Percentiles rank a stretch among this genome's conserved stretches.
phyloP scores from a whole-genome alignment of 2,329 filamentous ascomycete genomes.

The Aspergillus sp. region DNA sequence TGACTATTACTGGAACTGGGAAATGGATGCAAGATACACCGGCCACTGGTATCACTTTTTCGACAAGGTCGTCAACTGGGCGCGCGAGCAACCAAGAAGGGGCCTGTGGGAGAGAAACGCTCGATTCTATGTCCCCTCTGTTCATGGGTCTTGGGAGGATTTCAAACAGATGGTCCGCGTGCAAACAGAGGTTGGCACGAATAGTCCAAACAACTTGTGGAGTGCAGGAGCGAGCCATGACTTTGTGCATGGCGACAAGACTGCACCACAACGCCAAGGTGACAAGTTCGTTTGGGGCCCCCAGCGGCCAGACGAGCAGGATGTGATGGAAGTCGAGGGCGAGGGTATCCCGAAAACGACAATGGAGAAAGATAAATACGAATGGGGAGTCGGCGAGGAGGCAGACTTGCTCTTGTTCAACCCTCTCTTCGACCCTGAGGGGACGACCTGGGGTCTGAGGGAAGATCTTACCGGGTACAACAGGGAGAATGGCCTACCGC shows the following conservation, averaged over 20 bases:
- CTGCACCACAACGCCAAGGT: conserved; percentile 35
- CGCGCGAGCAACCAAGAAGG: conserved; percentile 71
- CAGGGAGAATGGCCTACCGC: conserved; percentile 58
- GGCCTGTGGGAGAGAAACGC: conserved; percentile 78
- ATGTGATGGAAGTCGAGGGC: conserved; percentile 71
- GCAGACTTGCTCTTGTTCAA: conserved; percentile 91
- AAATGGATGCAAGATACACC: conserved; percentile 76
- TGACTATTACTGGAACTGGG: conserved; percentile 84
- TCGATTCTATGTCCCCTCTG: conserved; percentile 73
- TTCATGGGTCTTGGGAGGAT: conserved; percentile 77
- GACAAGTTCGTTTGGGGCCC: conserved; percentile 82
- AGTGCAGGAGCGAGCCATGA: conserved; percentile 41
- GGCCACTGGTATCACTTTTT: conserved; percentile 82
- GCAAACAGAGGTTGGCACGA: conserved; percentile 69
- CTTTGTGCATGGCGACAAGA: conserved; percentile 21
- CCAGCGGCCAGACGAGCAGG: conserved; percentile 64
- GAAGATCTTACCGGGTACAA: conserved; percentile 87
- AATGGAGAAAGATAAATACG: conserved; percentile 76
- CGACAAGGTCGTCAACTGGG: conserved; percentile 68
- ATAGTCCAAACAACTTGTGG: conserved; percentile 68
- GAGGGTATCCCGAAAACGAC: conserved; percentile 70
- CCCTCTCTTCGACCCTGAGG: conserved; percentile 85
- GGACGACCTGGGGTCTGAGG: conserved; percentile 78
- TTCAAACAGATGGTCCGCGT: conserved; percentile 76
- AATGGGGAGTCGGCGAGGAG: conserved; percentile 86